phyloP scores from a whole-genome alignment of 352 stramenopile genomes.

The Pythium pyrilobum region DNA sequence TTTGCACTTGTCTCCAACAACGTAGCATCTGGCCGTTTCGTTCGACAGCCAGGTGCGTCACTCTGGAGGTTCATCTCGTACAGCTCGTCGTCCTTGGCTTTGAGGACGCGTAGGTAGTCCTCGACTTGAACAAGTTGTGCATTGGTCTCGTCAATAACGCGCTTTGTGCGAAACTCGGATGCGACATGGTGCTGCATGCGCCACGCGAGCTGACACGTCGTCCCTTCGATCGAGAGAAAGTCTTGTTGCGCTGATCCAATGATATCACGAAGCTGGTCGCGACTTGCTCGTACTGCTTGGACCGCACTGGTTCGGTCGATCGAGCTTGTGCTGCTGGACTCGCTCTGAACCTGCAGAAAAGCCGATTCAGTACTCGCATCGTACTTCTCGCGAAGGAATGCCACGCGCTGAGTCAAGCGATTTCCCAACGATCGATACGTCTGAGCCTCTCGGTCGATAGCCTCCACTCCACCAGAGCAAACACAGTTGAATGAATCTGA shows the following conservation, averaged over 20 bases:
- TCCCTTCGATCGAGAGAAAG: conserved; percentile 18
- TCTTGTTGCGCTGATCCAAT: conserved; percentile 12
- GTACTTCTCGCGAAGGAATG: conserved; percentile 11
- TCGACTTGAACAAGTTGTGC: conserved; percentile 11
- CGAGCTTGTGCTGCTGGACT: neutral
- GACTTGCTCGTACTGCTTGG: conserved; percentile 1
- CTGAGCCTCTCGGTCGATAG: conserved; percentile 7
- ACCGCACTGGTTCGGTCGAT: neutral
- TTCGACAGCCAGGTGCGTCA: neutral
- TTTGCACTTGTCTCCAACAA: neutral
- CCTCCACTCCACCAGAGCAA: neutral
- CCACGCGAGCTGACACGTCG: conserved; percentile 28
- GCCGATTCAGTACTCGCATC: conserved; percentile 1
- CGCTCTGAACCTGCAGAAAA: neutral
- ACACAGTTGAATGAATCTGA: neutral
- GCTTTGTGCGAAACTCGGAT: conserved; percentile 16
- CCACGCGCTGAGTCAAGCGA: conserved; percentile 3
- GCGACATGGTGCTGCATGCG: conserved; percentile 26
- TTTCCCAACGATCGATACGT: conserved; percentile 11
- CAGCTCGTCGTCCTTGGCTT: conserved; percentile 16
- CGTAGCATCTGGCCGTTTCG: neutral
- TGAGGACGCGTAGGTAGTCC: conserved; percentile 21
- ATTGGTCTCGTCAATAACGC: conserved; percentile 7
- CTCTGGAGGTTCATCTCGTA: conserved; percentile 4
- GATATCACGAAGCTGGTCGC: conserved; percentile 1